Base-by-base conservation (phyloP, 2,329 filamentous ascomycete genomes). In the Aspergillus sojae region DNA sequence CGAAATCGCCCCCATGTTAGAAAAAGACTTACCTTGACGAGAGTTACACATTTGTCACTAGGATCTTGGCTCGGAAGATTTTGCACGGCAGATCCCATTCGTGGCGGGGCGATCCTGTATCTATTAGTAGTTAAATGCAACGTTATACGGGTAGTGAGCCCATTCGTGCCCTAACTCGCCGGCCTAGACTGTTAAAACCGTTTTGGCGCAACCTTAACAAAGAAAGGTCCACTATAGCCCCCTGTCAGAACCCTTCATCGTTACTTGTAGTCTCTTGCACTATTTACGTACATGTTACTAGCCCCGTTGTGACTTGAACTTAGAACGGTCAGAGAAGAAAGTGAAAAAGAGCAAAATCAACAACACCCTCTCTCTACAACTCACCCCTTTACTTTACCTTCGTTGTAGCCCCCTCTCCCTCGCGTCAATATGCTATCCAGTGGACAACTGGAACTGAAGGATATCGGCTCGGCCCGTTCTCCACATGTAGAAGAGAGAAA, bases 371-470 rank as follows among this genome's bases (percentile, higher is more conserved):
- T n/a, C 28, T 46, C 26, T 45, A 57, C 36, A 45, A n/a, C 21
- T 28, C 55, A 2, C 28, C 10, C 9, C 6, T 26, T 34, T 9
- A 5, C 5, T 19, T 46, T 46, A 30, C 26, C 5, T 50, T 14
- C 4, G 16, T 19, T 50, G 7, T 12, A 21, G n/a, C 19, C 3
- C 43, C 10, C 9, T 23, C 6, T 12, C 19, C 11, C 9, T 43
- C 12, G n/a, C 5, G 14, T 30, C 16, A 11, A 30, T 4, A 50
- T 50, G 30, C 14, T 23, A 12, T 26, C 43, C 12, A 50, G 14
- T 50, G 45, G 46, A 16, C 57, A 58, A 7, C 11, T 26, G 14
- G 43, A 50, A 32, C 11, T 58, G 19, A 58, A 58, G 57, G 57
- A 36, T 28, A 1, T 58, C 14, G 28, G 28, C 16, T 45, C n/a